Base-by-base conservation (phyloP, 1,284 basidiomycete species). In the Ceratobasidium sp. region DNA sequence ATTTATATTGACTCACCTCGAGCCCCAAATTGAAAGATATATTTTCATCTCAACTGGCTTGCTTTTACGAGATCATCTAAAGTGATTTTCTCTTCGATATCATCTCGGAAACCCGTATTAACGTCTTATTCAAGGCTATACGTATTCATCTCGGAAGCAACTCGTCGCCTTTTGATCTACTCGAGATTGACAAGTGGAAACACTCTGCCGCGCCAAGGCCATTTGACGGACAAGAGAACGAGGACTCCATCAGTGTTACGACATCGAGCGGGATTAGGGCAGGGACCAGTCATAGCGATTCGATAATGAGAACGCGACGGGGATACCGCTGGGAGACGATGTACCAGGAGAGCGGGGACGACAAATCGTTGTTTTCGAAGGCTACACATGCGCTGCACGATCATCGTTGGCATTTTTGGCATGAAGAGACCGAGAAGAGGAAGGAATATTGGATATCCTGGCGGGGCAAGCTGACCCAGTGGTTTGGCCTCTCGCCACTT, bases 1-100 rank as follows among this genome's bases (percentile, higher is more conserved):
- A 33, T 33, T 33, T 33, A 33, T 33, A 4, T 33, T 33, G 33
- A 33, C 33, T 33, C 33, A 33, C 33, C 33, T 33, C 33, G 33
- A 33, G 33, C 33, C 33, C 33, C 33, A 33, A 33, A 33, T 33
- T 33, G 33, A 33, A 33, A 75, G 72, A 42, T 75, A 4, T 94
- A 95, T 83, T 86, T 94, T 60, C 89, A 92, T 23, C 86, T 95
- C 82, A 93, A 95, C 83, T 91, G 94, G 79, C 89, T 91, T n/a
- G 89, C 90, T 4, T 95, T 92, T 82, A 88, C 86, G 64, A 87
- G 88, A 51, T 89, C 89, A 9, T 72, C 85, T 44, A 84, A 85
- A 81, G 91, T 91, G 80, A 79, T 87, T 83, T 2, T 42, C 42
- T 53, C 51, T 55, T 68, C 82, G 28, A 56, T 79, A 81, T 81